Base-by-base conservation (phyloP, 164 flowering plant genomes). In the Aristolochia contorta region DNA sequence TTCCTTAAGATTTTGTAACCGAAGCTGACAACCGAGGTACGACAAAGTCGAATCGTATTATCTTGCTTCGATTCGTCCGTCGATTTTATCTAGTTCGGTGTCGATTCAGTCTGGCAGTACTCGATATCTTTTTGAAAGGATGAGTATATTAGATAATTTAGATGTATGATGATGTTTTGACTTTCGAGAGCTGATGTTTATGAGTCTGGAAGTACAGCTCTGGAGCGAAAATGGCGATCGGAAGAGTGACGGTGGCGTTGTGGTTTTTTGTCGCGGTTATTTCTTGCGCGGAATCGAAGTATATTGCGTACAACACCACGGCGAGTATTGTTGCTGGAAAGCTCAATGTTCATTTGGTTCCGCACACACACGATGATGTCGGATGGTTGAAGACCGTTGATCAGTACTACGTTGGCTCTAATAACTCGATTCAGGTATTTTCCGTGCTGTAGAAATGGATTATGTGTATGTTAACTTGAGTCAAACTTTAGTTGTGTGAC, bases 381-480 rank as follows among this genome's bases (percentile, higher is more conserved):
- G 95, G 97, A 0, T 91, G 97, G 95, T 68, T 91, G 71, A 91
- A 91, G 72, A 90, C 97, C 18, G 79, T 90, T 65, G 95, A 90
- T 77, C 95, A 90, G 80, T 87, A 90, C 77, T 91, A 80, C 57
- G 79, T 76, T 56, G 95, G 95, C 46, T 74, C 85, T 55, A 91
- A 91, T 65, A 91, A 87, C 61, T 81, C 89, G 12, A 81, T 84
- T 32, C 84, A 77, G 77, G 82, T 78, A 19, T 1, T 16, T 43
- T 43, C 15, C 16, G 21, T 43, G n/a, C 19, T 6, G n/a, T 32
- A 8, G 18, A 16, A 33, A 16, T 12, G 16, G 59, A 18, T 56
- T 10, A 56, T 15, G 30, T 19, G 14, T 48, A 15, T 47, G 19
- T 41, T 6, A 21, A 16, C 43, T 61, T 33, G 7, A 32, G 30